Evolutionary conservation across 768 basidiomycete species (phyloP).

Genomic region (Clitopilus passeckerianus): DNA sequence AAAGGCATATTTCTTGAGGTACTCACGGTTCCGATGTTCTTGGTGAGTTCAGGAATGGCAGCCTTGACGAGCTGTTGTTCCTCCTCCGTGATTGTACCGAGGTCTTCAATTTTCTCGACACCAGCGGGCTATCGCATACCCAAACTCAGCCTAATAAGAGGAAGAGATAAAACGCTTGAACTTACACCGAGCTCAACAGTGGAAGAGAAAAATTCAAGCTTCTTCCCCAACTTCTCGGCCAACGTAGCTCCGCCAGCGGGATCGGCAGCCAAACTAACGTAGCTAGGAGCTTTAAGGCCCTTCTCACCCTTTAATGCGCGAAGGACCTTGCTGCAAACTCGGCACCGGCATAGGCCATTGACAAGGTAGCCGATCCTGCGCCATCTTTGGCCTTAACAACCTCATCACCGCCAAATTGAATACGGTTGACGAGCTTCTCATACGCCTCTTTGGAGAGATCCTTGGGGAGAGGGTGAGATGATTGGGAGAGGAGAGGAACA

Average conservation of each 20-base stretch:
- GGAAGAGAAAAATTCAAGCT: constrained; percentile 85
- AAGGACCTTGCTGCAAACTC: constrained; percentile 85
- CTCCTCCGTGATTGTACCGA: constrained; percentile 67
- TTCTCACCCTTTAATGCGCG: constrained; percentile 85
- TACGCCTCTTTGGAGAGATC: constrained; percentile 38
- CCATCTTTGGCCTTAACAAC: constrained; percentile 98
- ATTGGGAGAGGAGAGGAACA: constrained; percentile 90
- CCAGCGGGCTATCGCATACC: constrained; percentile 57
- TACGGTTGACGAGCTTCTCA: constrained; percentile 70
- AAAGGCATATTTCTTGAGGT: neutral
- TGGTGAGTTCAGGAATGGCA: constrained; percentile 73
- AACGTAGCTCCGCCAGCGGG: constrained; percentile 66
- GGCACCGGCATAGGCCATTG: constrained; percentile 94
- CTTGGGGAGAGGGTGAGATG: constrained; percentile 72
- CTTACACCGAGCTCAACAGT: constrained; percentile 84
- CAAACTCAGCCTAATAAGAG: constrained; percentile 3
- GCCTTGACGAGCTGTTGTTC: constrained; percentile 78
- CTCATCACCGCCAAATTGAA: constrained; percentile 96
- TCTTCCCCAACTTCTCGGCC: constrained; percentile 68
- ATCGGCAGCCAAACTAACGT: constrained; percentile 76
- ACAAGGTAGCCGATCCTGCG: constrained; percentile 91
- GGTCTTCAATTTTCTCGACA: constrained; percentile 74
- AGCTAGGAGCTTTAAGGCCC: constrained; percentile 80
- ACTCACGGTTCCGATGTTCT: constrained; percentile 68
- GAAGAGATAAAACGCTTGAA: constrained; percentile 5